Conservation (phyloP, 2,329 filamentous ascomycete species). For the Botrytis cinerea region DNA sequence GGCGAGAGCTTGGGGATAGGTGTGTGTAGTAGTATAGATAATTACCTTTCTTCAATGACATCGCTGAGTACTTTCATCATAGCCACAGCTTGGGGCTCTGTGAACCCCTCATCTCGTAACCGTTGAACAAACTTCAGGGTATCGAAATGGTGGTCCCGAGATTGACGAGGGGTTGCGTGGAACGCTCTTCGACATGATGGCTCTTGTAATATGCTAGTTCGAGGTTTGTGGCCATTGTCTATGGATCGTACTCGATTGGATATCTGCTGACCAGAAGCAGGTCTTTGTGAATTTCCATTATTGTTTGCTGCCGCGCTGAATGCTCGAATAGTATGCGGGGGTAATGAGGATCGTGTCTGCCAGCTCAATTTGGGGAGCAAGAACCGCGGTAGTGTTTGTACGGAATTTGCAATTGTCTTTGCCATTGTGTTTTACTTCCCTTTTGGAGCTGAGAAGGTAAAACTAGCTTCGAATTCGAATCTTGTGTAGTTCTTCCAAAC, state of each 20-base stretch:
- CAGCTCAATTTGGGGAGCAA: conserved; percentile 42
- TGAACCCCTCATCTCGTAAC: conserved; percentile 88
- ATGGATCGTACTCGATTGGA: neutral
- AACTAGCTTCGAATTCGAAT: neutral
- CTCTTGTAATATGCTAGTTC: conserved; percentile 30
- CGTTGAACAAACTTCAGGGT: conserved; percentile 96
- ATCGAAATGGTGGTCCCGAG: conserved; percentile 92
- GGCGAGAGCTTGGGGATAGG: neutral
- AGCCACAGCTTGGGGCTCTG: conserved; percentile 91
- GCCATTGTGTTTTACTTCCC: conserved; percentile 34
- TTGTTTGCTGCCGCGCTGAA: conserved; percentile 31
- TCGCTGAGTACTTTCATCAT: conserved; percentile 98
- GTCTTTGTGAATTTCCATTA: conserved; percentile 24
- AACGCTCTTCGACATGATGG: conserved; percentile 52
- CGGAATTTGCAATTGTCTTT: conserved; percentile 31
- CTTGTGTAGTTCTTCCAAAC: neutral
- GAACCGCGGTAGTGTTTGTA: conserved; percentile 39
- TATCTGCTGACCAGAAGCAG: neutral
- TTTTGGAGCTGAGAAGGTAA: neutral
- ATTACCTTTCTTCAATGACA: conserved; percentile 88
- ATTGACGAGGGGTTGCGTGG: conserved; percentile 62
- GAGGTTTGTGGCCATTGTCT: neutral
- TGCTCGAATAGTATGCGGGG: conserved; percentile 31
- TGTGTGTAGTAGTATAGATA: neutral
- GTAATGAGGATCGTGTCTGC: conserved; percentile 31